These are phyloP conservation scores for Aspergillus jensenii DNA, from an alignment of 2,329 filamentous ascomycete genomes.

Conservation along the genomic window DNA sequence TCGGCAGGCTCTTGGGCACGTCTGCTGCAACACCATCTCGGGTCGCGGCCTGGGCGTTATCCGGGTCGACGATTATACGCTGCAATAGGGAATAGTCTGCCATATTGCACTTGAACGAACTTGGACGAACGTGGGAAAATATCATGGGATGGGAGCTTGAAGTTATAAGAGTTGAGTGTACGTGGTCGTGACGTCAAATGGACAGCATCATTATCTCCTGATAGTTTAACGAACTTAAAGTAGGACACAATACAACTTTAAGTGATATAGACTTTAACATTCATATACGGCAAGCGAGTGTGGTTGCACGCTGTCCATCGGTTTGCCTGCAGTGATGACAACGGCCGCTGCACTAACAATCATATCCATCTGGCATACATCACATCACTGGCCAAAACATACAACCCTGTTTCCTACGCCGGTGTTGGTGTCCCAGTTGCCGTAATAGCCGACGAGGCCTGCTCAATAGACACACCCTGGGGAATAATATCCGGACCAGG, in stretches of 20 bases:
- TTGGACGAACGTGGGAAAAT: too few species aligned
- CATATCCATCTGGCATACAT: not conserved
- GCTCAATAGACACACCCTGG: slow-evolving; percentile 10
- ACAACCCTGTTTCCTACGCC: not conserved
- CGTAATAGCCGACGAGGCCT: slow-evolving; percentile 17
- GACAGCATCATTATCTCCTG: not conserved
- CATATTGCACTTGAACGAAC: not conserved
- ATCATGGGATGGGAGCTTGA: too few species aligned
- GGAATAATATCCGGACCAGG: slow-evolving; percentile 18
- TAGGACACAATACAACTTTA: not conserved
- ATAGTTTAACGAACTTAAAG: not conserved
- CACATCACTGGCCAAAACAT: not conserved
- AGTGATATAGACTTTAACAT: not conserved
- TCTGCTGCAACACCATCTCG: slow-evolving; percentile 32
- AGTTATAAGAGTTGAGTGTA: not conserved
- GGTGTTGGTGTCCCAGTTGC: slow-evolving; percentile 10
- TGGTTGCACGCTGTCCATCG: too few species aligned
- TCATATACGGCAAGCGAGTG: not conserved
- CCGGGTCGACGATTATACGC: slow-evolving; percentile 34
- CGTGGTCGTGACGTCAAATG: not conserved
- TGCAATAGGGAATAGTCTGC: not conserved
- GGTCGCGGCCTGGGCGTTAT: slow-evolving; percentile 37
- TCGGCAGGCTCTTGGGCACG: slow-evolving; percentile 38
- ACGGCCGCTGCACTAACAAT: not conserved
- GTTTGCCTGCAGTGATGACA: too few species aligned